Percentiles rank a stretch among this genome's conserved stretches.
Conservation (phyloP, 2,329 filamentous ascomycete species). For the Aspergillus niger region DNA sequence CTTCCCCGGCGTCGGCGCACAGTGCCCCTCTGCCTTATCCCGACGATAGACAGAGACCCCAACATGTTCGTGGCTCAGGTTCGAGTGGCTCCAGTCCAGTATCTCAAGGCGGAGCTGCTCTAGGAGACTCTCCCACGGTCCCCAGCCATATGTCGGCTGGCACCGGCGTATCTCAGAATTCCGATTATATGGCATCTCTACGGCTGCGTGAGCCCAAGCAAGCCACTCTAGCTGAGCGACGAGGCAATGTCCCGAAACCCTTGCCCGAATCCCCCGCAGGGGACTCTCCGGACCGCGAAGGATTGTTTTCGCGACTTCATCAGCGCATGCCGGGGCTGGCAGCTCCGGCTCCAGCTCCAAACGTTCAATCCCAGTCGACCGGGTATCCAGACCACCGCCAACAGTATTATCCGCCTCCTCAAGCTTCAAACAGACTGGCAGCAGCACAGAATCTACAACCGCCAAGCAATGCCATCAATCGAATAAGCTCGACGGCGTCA, state of each 20-base stretch:
- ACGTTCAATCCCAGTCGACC: slow-evolving; percentile 31
- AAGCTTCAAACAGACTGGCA: slow-evolving; percentile 26
- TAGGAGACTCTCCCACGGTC: slow-evolving; percentile 22
- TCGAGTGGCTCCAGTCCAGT: slow-evolving; percentile 32
- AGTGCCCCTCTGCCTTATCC: slow-evolving; percentile 70
- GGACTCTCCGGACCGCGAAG: slow-evolving; percentile 72
- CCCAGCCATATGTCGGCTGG: slow-evolving; percentile 30
- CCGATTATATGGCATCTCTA: slow-evolving; percentile 44
- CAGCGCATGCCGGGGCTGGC: slow-evolving; percentile 45
- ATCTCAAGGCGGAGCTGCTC: slow-evolving; percentile 27
- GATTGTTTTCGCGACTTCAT: slow-evolving; percentile 71
- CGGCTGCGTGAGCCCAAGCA: slow-evolving; percentile 52
- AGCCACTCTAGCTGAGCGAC: slow-evolving; percentile 73
- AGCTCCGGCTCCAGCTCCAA: slow-evolving; percentile 28
- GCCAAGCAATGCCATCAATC: slow-evolving; percentile 58
- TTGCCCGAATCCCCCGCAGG: slow-evolving; percentile 80
- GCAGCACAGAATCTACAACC: slow-evolving; percentile 48
- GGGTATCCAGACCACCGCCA: slow-evolving; percentile 59
- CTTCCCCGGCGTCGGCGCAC: slow-evolving; percentile 53
- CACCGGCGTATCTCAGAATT: slow-evolving; percentile 31
- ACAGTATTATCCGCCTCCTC: slow-evolving; percentile 64
- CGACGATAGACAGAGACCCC: slow-evolving; percentile 58
- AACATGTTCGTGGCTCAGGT: slow-evolving; percentile 36
- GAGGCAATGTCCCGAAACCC: slow-evolving; percentile 73
- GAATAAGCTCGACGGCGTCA: slow-evolving; percentile 79